phyloP scores from a whole-genome alignment of 2,329 filamentous ascomycete genomes.

The Fusarium illudens region DNA sequence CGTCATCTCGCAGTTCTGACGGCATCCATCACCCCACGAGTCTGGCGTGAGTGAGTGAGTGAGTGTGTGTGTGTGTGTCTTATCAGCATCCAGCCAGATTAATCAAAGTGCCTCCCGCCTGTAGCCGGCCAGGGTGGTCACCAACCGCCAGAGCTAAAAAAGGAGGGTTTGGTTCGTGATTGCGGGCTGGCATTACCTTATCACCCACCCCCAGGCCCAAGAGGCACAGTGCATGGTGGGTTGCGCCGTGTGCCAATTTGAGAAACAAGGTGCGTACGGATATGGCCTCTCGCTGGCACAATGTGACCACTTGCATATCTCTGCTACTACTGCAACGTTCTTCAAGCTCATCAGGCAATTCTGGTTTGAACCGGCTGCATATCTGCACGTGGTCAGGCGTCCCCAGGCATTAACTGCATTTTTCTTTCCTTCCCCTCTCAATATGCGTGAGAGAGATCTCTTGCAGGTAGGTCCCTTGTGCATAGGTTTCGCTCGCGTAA shows the following conservation, averaged over 20 bases:
- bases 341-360: constrained; percentile 26
- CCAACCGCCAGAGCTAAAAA: neutral
- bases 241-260: constrained; percentile 19
- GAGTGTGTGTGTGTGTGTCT: neutral
- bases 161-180: constrained; percentile 25
- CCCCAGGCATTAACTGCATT: constrained; percentile 13
- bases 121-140: constrained; percentile 15
- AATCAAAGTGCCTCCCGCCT: constrained; percentile 26
- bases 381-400: constrained; percentile 35
- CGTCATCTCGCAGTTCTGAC: neutral
- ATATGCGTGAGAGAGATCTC: constrained; percentile 5
- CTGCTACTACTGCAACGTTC: constrained; percentile 25
- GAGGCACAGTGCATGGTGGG: constrained; percentile 23
- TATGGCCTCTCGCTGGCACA: neutral
- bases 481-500: neutral
- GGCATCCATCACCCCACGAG: constrained; percentile 22
- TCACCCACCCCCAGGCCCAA: constrained; percentile 25
- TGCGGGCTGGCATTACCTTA: constrained; percentile 28
- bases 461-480: constrained; percentile 2
- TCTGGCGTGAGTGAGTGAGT: neutral
- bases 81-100: constrained; percentile 17
- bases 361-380: constrained; percentile 33
- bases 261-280: constrained; percentile 13
- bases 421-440: neutral
- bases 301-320: constrained; percentile 20